Base-by-base conservation (phyloP, 1,139 yeast genomes). In the Suhomyces guaymorum region DNA sequence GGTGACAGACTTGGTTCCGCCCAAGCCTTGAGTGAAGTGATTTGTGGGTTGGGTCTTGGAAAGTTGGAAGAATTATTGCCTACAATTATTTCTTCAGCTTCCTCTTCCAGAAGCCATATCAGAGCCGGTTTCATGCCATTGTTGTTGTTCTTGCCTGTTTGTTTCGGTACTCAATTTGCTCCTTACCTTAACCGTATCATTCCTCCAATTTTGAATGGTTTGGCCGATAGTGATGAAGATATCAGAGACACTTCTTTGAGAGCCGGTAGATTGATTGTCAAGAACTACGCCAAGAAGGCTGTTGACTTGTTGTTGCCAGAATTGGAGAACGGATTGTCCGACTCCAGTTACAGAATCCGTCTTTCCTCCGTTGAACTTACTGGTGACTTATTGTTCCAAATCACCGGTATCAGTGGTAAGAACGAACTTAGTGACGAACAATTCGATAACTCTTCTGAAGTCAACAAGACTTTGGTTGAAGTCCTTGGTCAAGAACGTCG, bases 1-100 rank as follows among this genome's bases (percentile, higher is more conserved):
- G 97, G 97, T 42, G 97, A 94, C 56, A 80, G 97, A 50, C 75
- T 92, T 46, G 99, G 99, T 41, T 85, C 96, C 38, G 98, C 98
- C 0, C 98, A 94, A 66, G 98, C 96, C 1, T 74, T 92, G 43
- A 80, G 97, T 18, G 99, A 94, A 62, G 96, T 92, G 46, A 75
- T 89, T 37, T 81, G 88, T 52, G 98, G 98, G 44, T 74, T 94
- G 41, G 98, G 98, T 49, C 64, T 88, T 34, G 66, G 79, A 44
- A 89, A 88, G 54, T 73, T 94, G 58, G 98, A 92, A 48, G 97
- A 89, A 50, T 63, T 90, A 52, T 66, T 94, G 43, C 98, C 99
- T 24, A 61, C 71, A 3, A 83, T 94, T 46, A 72, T 92, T 49
- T 63, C 77, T n/a, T 83, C 83, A 51, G 85, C 95, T 18, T 67